These are phyloP conservation scores for Starmerella gropengiesseri DNA, from an alignment of 805 yeast species.

Conservation along the genomic window DNA sequence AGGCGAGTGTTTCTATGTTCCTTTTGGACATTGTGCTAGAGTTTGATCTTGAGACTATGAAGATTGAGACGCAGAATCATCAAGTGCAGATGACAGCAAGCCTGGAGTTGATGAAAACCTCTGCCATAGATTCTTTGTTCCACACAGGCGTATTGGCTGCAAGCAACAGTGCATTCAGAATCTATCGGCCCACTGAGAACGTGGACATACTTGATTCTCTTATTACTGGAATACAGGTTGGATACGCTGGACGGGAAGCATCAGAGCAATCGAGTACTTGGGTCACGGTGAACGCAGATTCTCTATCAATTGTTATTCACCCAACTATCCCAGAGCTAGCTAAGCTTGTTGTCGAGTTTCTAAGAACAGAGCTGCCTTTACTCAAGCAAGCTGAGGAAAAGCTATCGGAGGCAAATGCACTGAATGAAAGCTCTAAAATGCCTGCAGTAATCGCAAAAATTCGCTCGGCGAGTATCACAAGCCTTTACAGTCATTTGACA, in stretches of 20 bases:
- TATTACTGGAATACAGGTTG: conserved; percentile 17
- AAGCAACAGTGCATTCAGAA: conserved; percentile 20
- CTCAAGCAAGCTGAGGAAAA: background rate
- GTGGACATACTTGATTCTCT: conserved; percentile 23
- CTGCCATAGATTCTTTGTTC: conserved; percentile 10
- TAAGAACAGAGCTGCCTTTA: conserved; percentile 14
- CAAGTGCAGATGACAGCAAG: conserved; percentile 20
- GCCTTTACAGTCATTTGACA: background rate
- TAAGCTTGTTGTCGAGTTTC: conserved; percentile 7
- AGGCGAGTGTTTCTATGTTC: conserved; percentile 16
- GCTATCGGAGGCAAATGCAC: conserved; percentile 3
- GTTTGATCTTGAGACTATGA: conserved; percentile 15
- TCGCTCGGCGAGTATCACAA: background rate
- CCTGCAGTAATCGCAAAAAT: too few relatives aligned
- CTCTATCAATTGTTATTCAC: conserved; percentile 18
- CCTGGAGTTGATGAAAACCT: conserved; percentile 13
- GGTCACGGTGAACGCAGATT: conserved; percentile 14
- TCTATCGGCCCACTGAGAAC: conserved; percentile 6
- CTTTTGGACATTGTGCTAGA: conserved; percentile 18
- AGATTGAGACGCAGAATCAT: conserved; percentile 23
- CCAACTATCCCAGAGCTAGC: conserved; percentile 13
- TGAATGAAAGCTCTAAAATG: background rate
- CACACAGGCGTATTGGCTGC: conserved; percentile 20
- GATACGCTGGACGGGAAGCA: conserved; percentile 16
- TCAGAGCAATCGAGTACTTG: conserved; percentile 15